Base-by-base conservation (phyloP, 371 early-diverging fungal species). In the Fennellomyces sp. region DNA sequence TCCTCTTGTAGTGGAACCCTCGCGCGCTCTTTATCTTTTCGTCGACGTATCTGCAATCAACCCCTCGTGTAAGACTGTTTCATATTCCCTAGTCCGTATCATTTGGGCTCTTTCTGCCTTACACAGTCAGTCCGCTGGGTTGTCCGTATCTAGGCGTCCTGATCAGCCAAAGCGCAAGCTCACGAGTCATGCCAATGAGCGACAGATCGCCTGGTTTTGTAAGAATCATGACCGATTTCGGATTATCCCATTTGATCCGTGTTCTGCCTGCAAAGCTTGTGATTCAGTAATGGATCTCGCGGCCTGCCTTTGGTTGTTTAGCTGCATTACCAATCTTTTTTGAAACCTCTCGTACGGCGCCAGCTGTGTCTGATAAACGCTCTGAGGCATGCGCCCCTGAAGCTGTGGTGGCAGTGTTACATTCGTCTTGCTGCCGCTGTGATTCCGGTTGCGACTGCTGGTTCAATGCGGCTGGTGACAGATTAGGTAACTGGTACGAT, bases 121-220 rank as follows among this genome's bases (percentile, higher is more conserved):
- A 86, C 77, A 88, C 88, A 12, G 87, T 88, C 42, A 92, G 72
- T 29, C 87, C 88, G 33, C 77, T 76, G 10, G 69, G 70, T 29
- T 63, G 58, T 3, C 68, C 78, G 52, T 70, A 68, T 13, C 78
- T 60, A 27, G 81, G 81, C 5, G 80, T 72, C 19, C 76, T 63
- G 2, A 91, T 81, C 29, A 97, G 83, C 90, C 91, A 94, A 8
- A 86, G 49, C 0, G 94, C 88, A 52, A 95, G 68, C 31, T 94
- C 90, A 2, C 92, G 81, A 12, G 97, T 94, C 67, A 91, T 74
- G 26, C 73, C 69, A 11, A 95, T 79, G 6, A 97, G 76, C 3
- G 84, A 82, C 13, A 75, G 64, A 74, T 97, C 97, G 39, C 90
- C 88, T 19, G 93, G 88, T 70, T 97, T 97, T 11, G 95, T 94